Evolutionary conservation across 257 asterid species (phyloP), one percentile per base, ranked within the genome.

Genomic region (Solanum gracilifrons): DNA sequence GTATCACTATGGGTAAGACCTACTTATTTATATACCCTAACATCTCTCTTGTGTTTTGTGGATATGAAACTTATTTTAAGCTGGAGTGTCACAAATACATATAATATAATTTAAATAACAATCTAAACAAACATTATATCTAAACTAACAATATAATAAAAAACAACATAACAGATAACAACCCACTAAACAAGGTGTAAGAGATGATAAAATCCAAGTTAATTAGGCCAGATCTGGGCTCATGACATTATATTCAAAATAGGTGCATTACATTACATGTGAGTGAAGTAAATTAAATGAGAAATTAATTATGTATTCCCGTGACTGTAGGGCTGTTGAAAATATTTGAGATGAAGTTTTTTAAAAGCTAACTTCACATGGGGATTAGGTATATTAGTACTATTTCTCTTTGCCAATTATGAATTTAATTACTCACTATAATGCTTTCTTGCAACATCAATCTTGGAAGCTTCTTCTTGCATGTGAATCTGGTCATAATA

Each of bases 331-430:
- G 82, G 68, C 41, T 9, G 82, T 85, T 85, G 82, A 85, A 84
- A 1, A 85, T 68, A 82, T 82, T 73, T 84, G 29, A 29, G 79
- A 25, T 64, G 51, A 27, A 66, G n/a, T 66, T 64, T 46, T 0
- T 31, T 37, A 36, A 9, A 85, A 69, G 80, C 18, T 33, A 36
- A 33, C 76, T 43, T 64, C 87, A 85, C 87, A 66, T 85, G 87
- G 87, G 87, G 80, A 80, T 85, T 85, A 85, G 87, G 87, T 85
- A 85, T 43, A 25, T 68, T 46, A 21, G 13, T 58, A 58, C 11
- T 21, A 12, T 32, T 31, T 84, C n/a, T 60, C 13, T 33, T 84
- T 84, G 25, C 75, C 46, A 83, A 83, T 83, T 21, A 58, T 83
- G 33, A 27, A 16, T 35, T 62, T 43, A 43, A 27, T 8, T 39